Evolutionary conservation across 257 asterid species (phyloP).

Genomic region (Solanum sitiens): DNA sequence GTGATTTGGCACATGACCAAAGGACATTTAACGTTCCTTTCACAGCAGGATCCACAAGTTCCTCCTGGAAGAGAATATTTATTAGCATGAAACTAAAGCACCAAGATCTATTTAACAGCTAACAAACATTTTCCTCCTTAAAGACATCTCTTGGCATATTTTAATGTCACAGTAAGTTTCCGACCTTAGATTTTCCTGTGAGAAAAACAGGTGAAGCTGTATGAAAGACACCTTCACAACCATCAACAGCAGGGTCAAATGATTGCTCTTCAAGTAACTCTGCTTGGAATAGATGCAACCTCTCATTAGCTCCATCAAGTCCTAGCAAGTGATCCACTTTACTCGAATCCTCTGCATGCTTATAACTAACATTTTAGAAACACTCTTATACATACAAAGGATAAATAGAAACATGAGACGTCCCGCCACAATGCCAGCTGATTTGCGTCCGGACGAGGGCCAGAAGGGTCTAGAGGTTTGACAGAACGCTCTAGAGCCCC

Average conservation of each 20-base stretch:
- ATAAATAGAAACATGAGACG: too few species aligned
- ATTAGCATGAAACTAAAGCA: background rate
- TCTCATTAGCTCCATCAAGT: too few species aligned
- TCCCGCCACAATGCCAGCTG: too few species aligned
- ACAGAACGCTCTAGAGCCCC: too few species aligned
- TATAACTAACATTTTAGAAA: background rate
- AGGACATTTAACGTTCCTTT: conserved; percentile 48
- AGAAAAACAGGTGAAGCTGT: conserved; percentile 17
- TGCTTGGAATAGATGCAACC: too few species aligned
- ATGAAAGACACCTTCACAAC: too few species aligned
- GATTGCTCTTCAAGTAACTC: too few species aligned
- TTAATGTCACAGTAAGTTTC: background rate
- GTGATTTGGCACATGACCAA: conserved; percentile 19
- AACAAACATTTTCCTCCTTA: background rate
- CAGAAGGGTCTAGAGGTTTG: too few species aligned
- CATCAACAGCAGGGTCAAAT: too few species aligned
- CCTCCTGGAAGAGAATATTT: conserved; percentile 15
- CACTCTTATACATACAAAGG: background rate
- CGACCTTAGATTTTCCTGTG: conserved; percentile 30
- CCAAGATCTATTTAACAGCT: background rate
- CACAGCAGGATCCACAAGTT: conserved; percentile 48
- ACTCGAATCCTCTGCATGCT: conserved; percentile 26
- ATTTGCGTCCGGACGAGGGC: too few species aligned
- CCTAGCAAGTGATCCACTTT: too few species aligned
- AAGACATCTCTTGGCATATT: background rate